Conservation (phyloP, 805 yeast species). For the Debaryomyces maramus region DNA sequence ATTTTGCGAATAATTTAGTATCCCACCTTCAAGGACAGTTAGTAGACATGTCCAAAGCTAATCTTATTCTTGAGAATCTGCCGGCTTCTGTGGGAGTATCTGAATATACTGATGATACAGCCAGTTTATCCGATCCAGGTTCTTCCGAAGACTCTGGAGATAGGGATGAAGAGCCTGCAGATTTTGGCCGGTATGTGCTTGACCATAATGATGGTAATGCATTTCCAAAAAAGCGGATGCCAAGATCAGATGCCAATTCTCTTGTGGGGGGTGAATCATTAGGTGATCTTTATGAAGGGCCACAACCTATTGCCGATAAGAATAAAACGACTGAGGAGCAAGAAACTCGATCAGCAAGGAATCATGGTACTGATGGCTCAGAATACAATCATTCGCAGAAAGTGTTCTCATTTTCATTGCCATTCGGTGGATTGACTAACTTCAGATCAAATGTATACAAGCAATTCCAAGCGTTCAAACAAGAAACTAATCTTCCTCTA, state of each 20-base stretch:
- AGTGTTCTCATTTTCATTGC: conserved; percentile 58
- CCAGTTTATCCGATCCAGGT: no score
- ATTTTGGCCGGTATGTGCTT: background rate
- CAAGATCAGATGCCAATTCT: conserved; percentile 41
- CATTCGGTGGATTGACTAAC: conserved; percentile 49
- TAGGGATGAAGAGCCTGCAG: conserved; percentile 4
- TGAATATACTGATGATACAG: no score
- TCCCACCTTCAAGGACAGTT: no score
- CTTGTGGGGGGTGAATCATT: conserved; percentile 52
- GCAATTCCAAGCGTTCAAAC: conserved; percentile 22
- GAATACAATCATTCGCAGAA: conserved; percentile 25
- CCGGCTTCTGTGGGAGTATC: no score
- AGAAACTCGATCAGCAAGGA: conserved; percentile 7
- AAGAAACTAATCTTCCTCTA: conserved; percentile 24
- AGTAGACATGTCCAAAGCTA: no score
- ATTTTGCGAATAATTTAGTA: no score
- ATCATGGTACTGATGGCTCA: conserved; percentile 6
- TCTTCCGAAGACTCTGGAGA: conserved; percentile 2
- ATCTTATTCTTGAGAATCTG: no score
- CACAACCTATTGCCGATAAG: conserved; percentile 13
- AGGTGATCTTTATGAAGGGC: conserved; percentile 11
- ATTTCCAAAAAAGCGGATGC: conserved; percentile 11
- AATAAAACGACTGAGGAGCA: conserved; percentile 17
- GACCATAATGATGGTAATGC: background rate
- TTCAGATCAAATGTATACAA: conserved; percentile 28